phyloP scores from a whole-genome alignment of 108 stramenopile genomes.

The Nitzschia inconspicua region DNA sequence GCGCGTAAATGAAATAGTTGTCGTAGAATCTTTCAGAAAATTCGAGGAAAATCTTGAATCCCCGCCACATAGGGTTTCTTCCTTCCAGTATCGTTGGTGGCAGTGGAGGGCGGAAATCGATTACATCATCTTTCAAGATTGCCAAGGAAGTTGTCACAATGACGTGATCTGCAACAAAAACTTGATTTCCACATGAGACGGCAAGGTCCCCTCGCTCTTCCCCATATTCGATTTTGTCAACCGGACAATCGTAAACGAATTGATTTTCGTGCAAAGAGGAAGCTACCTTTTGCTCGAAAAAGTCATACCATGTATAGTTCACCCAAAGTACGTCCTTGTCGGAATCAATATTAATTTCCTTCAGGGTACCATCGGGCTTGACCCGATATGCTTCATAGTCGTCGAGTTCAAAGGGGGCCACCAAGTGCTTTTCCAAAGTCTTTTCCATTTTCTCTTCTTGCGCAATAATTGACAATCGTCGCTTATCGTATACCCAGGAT shows the following conservation, averaged over 20 bases:
- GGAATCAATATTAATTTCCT: neutral
- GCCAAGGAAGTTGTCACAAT: neutral
- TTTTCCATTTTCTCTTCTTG: neutral
- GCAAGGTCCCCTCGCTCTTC: no score
- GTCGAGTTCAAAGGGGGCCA: no score
- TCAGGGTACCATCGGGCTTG: neutral
- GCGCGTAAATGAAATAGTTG: neutral
- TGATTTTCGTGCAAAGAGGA: neutral
- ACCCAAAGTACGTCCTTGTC: neutral
- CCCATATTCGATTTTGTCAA: neutral
- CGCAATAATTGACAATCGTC: neutral
- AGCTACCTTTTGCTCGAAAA: neutral
- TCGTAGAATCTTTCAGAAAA: neutral
- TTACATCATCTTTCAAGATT: neutral
- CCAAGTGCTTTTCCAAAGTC: neutral
- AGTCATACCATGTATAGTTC: conserved; percentile 1
- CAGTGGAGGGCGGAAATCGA: neutral
- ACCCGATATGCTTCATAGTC: no score
- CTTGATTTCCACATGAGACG: neutral
- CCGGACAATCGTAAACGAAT: neutral
- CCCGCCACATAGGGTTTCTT: neutral
- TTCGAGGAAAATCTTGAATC: neutral
- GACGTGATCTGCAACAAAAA: neutral
- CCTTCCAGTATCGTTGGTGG: no score
- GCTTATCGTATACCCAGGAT: neutral